Evolutionary conservation across 345 rosid species (phyloP).

Genomic region (Geranium brycei): DNA sequence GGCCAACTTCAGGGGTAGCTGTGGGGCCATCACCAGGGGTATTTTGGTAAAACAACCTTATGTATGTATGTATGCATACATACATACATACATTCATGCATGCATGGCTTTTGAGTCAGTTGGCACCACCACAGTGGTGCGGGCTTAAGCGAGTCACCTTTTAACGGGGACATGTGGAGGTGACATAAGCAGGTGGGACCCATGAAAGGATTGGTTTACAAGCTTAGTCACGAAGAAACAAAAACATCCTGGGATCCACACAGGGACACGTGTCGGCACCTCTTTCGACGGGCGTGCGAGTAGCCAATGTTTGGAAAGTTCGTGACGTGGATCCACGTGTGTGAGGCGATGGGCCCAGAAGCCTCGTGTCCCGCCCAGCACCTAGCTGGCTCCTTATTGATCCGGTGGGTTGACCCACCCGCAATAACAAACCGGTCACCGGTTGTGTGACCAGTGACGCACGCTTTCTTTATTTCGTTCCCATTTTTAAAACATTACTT

Average conservation of each 20-base stretch:
- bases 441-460: neutral
- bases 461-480: neutral
- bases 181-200: conserved; percentile 18
- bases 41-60: neutral
- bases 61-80: neutral
- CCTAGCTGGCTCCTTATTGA: neutral
- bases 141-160: conserved; percentile 14
- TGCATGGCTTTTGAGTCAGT: conserved; percentile 40
- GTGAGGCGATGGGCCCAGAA: neutral
- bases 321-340: conserved; percentile 13
- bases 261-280: neutral
- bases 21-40: conserved; percentile 13
- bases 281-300: neutral
- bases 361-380: neutral
- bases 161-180: conserved; percentile 3
- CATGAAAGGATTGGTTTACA: conserved; percentile 2
- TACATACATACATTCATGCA: neutral
- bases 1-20: conserved; percentile 1
- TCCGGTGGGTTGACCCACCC: neutral
- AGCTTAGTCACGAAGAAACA: conserved; percentile 37
- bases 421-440: neutral
- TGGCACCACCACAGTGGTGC: conserved; percentile 23
- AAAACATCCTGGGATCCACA: conserved; percentile 4
- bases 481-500: neutral
- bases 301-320: conserved; percentile 11